Base-by-base conservation (phyloP, 345 rosid genomes). In the Hypericum androsaemum region DNA sequence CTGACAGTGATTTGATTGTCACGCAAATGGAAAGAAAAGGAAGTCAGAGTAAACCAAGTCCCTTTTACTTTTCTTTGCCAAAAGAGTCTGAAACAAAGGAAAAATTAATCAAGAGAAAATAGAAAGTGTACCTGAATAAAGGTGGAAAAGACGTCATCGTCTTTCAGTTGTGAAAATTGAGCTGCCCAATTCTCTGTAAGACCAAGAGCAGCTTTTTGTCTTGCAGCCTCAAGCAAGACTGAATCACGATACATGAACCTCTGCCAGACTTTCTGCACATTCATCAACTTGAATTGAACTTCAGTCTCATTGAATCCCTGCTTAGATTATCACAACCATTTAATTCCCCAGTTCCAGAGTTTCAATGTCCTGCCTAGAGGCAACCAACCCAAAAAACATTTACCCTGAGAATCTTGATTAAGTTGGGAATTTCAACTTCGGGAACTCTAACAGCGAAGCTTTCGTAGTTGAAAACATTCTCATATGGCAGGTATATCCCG, bases 401-500 rank as follows among this genome's bases (percentile, higher is more conserved):
- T 79, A 90, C 98, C 84, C 80, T 81, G 17, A 92, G 95, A 64
- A 84, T 77, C 52, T 81, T 81, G 50, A 88, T 71, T 78, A 92
- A 59, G 68, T 83, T 85, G 49, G 96, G 88, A 65, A 92, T 92
- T 69, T 81, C 89, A 69, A 81, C 94, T 75, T 92, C 98, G 10
- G 28, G 55, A 22, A 92, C 60, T 49, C 98, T 77, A 54, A 92
- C 84, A 1, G 96, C 88, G 73, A 92, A 92, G 77, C 96, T 92
- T 56, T 84, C 89, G 53, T 88, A 92, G 61, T 88, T 87, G 65
- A 92, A 86, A 40, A 92, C 67, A 77, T 88, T 92, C 77, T 92
- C 96, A 15, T 84, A 92, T 8, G 98, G 96, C 59, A 92, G 70
- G 74, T 76, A 92, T 54, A 92, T 92, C 64, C 95, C 96, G 68